phyloP scores from a whole-genome alignment of 1,139 yeast species.

The Wickerhamiella pararugosa region DNA sequence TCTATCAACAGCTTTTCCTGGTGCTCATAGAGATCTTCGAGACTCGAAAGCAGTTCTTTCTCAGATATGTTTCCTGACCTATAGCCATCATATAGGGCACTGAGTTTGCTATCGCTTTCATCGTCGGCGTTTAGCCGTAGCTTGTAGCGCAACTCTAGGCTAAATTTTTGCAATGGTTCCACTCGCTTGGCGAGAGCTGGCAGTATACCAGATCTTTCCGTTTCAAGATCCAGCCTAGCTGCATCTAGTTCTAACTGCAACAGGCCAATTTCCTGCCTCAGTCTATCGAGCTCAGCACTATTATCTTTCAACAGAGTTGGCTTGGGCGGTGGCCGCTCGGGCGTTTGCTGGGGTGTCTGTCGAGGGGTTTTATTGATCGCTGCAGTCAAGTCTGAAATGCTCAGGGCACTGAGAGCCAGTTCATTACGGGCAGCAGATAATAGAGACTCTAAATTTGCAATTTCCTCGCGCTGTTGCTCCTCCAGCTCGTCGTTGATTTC shows the following conservation, averaged over 20 bases:
- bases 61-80: background rate
- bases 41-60: background rate
- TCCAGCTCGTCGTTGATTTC: constrained; percentile 53
- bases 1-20: background rate
- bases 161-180: background rate
- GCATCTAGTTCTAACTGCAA: constrained; percentile 7
- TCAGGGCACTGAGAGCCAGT: no score
- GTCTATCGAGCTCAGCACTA: background rate
- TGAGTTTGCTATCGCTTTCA: background rate
- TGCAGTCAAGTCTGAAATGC: no score
- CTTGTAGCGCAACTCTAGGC: background rate
- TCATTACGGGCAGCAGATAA: no score
- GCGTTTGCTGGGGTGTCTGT: background rate
- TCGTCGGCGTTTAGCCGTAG: background rate
- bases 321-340: background rate
- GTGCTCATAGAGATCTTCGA: background rate
- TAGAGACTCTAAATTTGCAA: background rate
- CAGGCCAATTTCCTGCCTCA: constrained; percentile 1
- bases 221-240: constrained; percentile 3
- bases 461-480: constrained; percentile 9
- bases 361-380: no score
- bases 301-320: no score
- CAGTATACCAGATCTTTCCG: background rate
- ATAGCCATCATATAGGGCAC: constrained; percentile 2
- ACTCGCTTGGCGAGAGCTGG: background rate